Conservation (phyloP, 2,329 filamentous ascomycete species). For the Paecilomyces fulvus region DNA sequence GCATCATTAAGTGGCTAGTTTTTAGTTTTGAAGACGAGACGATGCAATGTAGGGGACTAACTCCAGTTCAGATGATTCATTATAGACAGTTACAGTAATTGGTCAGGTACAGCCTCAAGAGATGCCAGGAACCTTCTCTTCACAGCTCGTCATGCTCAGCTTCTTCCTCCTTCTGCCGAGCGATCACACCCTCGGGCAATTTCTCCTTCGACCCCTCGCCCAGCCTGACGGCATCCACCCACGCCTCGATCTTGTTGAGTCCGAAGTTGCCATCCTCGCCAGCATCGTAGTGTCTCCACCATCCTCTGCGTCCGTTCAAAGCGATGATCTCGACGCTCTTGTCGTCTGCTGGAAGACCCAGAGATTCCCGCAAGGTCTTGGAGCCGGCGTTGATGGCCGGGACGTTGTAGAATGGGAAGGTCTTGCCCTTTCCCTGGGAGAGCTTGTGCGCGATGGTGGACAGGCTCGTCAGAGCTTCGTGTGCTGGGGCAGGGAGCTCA, state of each 20-base stretch:
- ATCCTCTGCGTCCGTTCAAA: constrained; percentile 73
- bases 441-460: constrained; percentile 72
- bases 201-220: constrained; percentile 76
- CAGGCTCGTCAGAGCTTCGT: constrained; percentile 55
- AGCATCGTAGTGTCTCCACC: constrained; percentile 67
- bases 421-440: constrained; percentile 50
- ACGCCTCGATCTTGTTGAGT: constrained; percentile 60
- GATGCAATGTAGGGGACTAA: not conserved
- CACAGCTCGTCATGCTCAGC: constrained; percentile 35
- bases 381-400: constrained; percentile 54
- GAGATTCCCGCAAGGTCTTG: constrained; percentile 47
- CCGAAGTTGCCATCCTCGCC: constrained; percentile 45
- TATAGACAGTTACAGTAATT: not conserved
- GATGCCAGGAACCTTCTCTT: not conserved
- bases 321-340: constrained; percentile 63
- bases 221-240: constrained; percentile 86
- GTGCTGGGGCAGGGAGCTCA: constrained; percentile 33
- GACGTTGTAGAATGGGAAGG: constrained; percentile 79
- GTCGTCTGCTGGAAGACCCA: constrained; percentile 49
- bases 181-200: constrained; percentile 55
- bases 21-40: not conserved
- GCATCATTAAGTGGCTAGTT: not conserved
- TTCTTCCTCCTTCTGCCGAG: constrained; percentile 30
- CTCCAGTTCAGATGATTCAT: not conserved
- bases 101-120: not conserved